Evolutionary conservation across 164 flowering plant genomes (phyloP), one percentile per base, ranked within the genome.

Genomic region (Akebia trifoliata): DNA sequence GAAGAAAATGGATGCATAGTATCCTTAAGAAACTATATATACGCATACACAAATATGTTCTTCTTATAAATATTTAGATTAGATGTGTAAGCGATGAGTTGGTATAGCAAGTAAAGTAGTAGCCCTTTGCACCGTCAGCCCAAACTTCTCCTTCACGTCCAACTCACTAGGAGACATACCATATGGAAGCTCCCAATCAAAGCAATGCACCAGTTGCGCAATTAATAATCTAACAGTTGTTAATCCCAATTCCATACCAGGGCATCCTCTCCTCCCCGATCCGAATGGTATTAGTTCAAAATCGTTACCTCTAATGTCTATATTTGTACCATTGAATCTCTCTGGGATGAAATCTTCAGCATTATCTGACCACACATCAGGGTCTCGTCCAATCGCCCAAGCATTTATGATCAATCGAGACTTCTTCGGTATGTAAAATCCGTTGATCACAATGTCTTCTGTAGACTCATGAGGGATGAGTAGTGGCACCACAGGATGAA

Each of bases 241-340:
- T 18, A 57, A 8, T 2, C 25, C 59, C 4, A 55, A 18, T 17
- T 55, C 36, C 36, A 39, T 39, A 26, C 36, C 59, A 2, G 50
- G 50, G 60, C 60, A 57, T 11, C 38, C 37, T 31, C 60, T 57
- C 10, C 60, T 38, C 10, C 60, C 60, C 4, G 60, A 43, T 6
- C 60, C 60, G 14, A 57, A 57, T 29, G 60, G 60, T 32, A 57
- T 29, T 1, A 57, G 34, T 14, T 20, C 28, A 4, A 57, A 57
- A 11, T 57, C 39, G 6, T 21, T 4, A 3, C 60, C 50, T 14
- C 22, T 9, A 12, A 57, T 1, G 22, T 57, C 40, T 12, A 57
- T 30, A 43, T 30, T 22, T 2, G 18, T 9, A 5, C 9, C 39
- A 12, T 18, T 3, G 39, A 57, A 57, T 20, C 60, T 57, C 8